These are phyloP conservation scores for Suillus hirtellus DNA, from an alignment of 768 basidiomycete genomes.

Conservation along the genomic window DNA sequence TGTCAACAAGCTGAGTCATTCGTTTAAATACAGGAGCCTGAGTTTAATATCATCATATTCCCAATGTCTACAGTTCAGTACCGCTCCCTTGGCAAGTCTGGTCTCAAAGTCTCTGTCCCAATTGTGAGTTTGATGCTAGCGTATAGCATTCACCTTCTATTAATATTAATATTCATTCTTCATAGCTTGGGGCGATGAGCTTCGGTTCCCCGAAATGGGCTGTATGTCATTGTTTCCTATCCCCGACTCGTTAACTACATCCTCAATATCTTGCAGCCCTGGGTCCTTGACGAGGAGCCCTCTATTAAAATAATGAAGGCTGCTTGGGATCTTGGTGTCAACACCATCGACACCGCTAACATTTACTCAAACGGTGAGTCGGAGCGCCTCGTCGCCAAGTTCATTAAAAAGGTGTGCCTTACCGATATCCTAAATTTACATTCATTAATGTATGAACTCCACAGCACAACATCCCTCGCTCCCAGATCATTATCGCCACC, in stretches of 20 bases:
- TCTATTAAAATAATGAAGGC: slow-evolving; percentile 36
- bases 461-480: slow-evolving; percentile 33
- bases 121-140: slow-evolving; percentile 22
- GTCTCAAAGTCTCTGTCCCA: slow-evolving; percentile 36
- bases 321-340: slow-evolving; percentile 39
- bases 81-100: slow-evolving; percentile 32
- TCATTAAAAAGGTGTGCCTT: slow-evolving; percentile 34
- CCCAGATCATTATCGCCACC: slow-evolving; percentile 33
- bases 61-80: slow-evolving; percentile 26
- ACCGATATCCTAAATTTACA: background rate
- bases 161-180: background rate
- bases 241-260: background rate
- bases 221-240: slow-evolving; percentile 17
- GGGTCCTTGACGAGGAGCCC: slow-evolving; percentile 30
- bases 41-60: too few relatives aligned
- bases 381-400: slow-evolving; percentile 38
- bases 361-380: slow-evolving; percentile 38
- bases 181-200: slow-evolving; percentile 30
- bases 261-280: slow-evolving; percentile 14
- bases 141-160: too few relatives aligned
- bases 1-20: too few relatives aligned
- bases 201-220: slow-evolving; percentile 29
- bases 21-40: too few relatives aligned
- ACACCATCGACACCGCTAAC: slow-evolving; percentile 40
- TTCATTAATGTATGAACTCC: background rate